phyloP scores from a whole-genome alignment of 768 basidiomycete genomes.

The Boletales sp. region DNA sequence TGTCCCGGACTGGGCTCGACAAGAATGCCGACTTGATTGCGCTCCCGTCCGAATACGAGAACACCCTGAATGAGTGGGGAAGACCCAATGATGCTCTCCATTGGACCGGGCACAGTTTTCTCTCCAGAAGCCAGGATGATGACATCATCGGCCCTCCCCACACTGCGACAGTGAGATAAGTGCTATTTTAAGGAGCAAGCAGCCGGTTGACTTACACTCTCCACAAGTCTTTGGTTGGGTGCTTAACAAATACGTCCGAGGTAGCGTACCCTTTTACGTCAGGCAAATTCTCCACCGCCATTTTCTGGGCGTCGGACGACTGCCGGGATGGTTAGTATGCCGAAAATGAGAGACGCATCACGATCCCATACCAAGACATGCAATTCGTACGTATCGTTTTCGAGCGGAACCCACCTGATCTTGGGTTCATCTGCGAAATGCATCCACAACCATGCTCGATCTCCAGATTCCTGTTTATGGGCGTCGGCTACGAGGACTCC shows the following conservation, averaged over 20 bases:
- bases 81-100: conserved; percentile 27
- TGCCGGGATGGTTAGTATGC: neutral
- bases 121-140: conserved; percentile 27
- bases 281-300: conserved; percentile 32
- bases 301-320: conserved; percentile 7
- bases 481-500: conserved; percentile 6
- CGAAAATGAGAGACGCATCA: neutral
- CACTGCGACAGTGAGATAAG: conserved; percentile 3
- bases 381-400: conserved; percentile 34
- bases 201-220: conserved; percentile 21
- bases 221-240: conserved; percentile 41
- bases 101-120: conserved; percentile 22
- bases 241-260: conserved; percentile 40
- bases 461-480: conserved; percentile 9
- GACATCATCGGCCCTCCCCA: conserved; percentile 35
- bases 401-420: conserved; percentile 31
- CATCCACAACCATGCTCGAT: conserved; percentile 37
- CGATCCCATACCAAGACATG: conserved; percentile 32
- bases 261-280: conserved; percentile 42
- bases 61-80: conserved; percentile 19
- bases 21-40: conserved; percentile 31
- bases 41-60: conserved; percentile 35
- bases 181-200: fast-evolving
- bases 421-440: conserved; percentile 18
- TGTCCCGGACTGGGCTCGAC: conserved; percentile 22